A percentile compares a stretch with the other conserved stretches of the same genome.
Evolutionary conservation across 1,284 basidiomycete species (phyloP).

Genomic region (Naganishia albida): DNA sequence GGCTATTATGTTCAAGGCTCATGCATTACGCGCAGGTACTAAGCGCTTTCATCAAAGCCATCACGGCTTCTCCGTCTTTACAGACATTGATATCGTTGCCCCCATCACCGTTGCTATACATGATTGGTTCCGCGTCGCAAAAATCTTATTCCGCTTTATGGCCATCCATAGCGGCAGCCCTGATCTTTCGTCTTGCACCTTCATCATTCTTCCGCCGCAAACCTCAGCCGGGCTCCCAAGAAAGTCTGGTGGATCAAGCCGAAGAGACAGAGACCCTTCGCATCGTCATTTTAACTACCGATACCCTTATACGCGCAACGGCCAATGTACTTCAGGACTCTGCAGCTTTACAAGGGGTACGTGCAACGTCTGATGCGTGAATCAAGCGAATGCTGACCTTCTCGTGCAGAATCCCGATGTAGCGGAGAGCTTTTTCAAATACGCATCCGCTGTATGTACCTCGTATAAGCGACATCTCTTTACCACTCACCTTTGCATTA

Average conservation of each 20-base stretch:
- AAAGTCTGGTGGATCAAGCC: constrained; percentile 3
- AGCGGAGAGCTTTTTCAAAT: constrained; percentile 81
- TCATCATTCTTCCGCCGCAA: constrained; percentile 48
- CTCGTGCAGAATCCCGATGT: constrained; percentile 68
- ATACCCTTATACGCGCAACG: constrained; percentile 19
- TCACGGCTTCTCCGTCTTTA: constrained; percentile 66
- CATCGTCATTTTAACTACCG: constrained; percentile 5
- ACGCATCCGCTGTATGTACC: constrained; percentile 59
- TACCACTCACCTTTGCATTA: constrained; percentile 8
- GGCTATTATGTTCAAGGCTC: neutral
- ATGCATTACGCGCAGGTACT: constrained; percentile 59
- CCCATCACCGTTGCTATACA: constrained; percentile 71
- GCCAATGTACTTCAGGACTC: constrained; percentile 16
- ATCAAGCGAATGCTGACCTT: neutral
- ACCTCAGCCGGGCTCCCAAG: constrained; percentile 23
- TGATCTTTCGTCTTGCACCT: constrained; percentile 75
- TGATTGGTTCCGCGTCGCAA: constrained; percentile 73
- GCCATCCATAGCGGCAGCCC: constrained; percentile 74
- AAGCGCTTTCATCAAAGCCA: constrained; percentile 76
- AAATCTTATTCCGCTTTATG: constrained; percentile 75
- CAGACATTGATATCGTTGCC: constrained; percentile 74
- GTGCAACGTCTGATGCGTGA: neutral
- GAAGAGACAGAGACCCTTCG: constrained; percentile 11
- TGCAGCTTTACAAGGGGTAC: constrained; percentile 20
- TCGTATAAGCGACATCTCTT: neutral